Conservation (phyloP, 164 flowering plant species). For the Aristolochia contorta region DNA sequence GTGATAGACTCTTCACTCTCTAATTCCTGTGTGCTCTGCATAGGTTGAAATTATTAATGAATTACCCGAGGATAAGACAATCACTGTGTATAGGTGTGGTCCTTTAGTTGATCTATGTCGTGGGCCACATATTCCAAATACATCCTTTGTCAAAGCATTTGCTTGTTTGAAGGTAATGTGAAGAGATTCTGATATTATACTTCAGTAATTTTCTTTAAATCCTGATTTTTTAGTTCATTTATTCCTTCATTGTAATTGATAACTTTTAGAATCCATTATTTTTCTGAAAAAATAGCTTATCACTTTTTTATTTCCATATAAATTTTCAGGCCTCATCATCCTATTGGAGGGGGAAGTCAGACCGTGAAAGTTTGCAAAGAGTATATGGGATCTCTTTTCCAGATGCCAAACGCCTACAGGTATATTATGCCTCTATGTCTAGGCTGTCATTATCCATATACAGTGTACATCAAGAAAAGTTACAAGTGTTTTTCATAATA, state of each 20-base stretch:
- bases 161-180: conserved; percentile 71
- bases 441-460: no score
- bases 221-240: not conserved
- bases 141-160: conserved; percentile 92
- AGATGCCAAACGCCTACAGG: conserved; percentile 79
- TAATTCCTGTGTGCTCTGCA: not conserved
- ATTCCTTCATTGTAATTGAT: no score
- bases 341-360: conserved; percentile 87
- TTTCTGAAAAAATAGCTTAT: no score
- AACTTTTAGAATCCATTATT: no score
- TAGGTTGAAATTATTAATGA: conserved; percentile 91
- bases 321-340: conserved; percentile 86
- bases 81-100: conserved; percentile 99
- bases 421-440: conserved; percentile 7
- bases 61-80: conserved; percentile 87
- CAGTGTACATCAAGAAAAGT: no score
- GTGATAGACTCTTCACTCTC: not conserved
- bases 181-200: not conserved
- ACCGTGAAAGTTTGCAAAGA: conserved; percentile 91
- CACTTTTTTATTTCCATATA: not conserved
- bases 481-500: no score
- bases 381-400: conserved; percentile 98
- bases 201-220: not conserved
- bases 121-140: conserved; percentile 98
- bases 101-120: conserved; percentile 97